Percentiles rank a stretch among this genome's conserved stretches.
Conservation (phyloP, 2,329 filamentous ascomycete genomes). For the Tolypocladium inflatum region DNA sequence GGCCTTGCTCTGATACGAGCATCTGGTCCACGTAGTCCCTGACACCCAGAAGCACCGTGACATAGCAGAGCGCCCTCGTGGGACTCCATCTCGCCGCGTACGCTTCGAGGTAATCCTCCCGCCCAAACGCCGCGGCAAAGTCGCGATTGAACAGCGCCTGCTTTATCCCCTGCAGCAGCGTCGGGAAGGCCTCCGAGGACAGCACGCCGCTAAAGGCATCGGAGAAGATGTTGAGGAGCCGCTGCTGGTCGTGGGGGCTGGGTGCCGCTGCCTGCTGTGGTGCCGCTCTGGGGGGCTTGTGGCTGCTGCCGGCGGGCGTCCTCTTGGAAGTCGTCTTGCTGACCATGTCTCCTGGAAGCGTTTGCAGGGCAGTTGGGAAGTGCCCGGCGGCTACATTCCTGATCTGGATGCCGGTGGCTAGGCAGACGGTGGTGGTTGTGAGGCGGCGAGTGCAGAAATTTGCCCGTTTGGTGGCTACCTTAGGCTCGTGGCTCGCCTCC, state of each 20-base stretch:
- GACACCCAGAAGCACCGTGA: constrained; percentile 39
- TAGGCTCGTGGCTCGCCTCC: neutral
- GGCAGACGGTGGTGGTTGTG: neutral
- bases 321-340: neutral
- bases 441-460: neutral
- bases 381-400: neutral
- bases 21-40: constrained; percentile 21
- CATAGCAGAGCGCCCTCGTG: constrained; percentile 72
- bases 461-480: neutral
- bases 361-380: neutral
- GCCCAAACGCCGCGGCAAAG: constrained; percentile 70
- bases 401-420: neutral
- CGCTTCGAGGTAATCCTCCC: constrained; percentile 60
- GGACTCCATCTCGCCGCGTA: constrained; percentile 92
- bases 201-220: constrained; percentile 49
- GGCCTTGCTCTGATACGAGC: neutral
- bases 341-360: neutral
- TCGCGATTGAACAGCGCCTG: constrained; percentile 77
- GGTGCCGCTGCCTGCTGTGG: neutral
- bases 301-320: neutral
- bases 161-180: constrained; percentile 72
- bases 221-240: constrained; percentile 64
- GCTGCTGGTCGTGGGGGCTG: constrained; percentile 42
- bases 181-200: constrained; percentile 33
- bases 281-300: neutral